Evolutionary conservation across 2,329 filamentous ascomycete genomes (phyloP).

Genomic region (Ceratocystis eucalypticola): DNA sequence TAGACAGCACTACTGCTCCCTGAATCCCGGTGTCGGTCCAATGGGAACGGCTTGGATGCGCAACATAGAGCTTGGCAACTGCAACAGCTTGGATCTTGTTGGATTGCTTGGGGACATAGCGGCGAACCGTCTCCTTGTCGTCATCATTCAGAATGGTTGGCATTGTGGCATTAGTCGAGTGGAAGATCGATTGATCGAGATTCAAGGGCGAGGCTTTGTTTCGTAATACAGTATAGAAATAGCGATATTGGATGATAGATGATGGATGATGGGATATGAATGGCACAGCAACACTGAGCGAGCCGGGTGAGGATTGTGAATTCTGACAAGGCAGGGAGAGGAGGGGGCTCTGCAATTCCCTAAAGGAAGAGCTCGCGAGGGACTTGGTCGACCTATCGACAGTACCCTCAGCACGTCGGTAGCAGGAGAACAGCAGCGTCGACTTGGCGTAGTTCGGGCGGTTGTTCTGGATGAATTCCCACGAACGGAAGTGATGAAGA

Average conservation of each 20-base stretch:
- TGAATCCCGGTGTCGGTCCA: constrained; percentile 94
- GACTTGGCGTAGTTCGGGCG: background rate
- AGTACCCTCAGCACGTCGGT: background rate
- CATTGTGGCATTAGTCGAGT: constrained; percentile 1
- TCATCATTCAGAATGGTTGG: constrained; percentile 52
- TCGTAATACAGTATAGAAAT: background rate
- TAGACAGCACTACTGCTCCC: constrained; percentile 78
- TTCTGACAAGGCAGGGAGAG: background rate
- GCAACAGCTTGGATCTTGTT: constrained; percentile 98
- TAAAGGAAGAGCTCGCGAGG: background rate
- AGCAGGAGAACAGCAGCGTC: background rate
- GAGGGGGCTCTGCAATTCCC: background rate
- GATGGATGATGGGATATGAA: background rate
- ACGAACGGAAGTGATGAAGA: background rate
- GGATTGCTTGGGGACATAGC: constrained; percentile 78
- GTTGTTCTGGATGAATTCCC: background rate
- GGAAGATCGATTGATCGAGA: background rate
- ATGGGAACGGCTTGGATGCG: constrained; percentile 69
- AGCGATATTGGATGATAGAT: constrained; percentile 1
- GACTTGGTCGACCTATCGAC: background rate
- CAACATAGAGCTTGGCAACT: constrained; percentile 84
- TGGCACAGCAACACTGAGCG: background rate
- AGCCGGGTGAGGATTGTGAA: background rate
- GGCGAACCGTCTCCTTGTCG: constrained; percentile 93
- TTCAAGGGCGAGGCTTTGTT: background rate